These are phyloP conservation scores for Telopea speciosissima DNA, from an alignment of 177 flowering plant genomes.

Conservation along the genomic window DNA sequence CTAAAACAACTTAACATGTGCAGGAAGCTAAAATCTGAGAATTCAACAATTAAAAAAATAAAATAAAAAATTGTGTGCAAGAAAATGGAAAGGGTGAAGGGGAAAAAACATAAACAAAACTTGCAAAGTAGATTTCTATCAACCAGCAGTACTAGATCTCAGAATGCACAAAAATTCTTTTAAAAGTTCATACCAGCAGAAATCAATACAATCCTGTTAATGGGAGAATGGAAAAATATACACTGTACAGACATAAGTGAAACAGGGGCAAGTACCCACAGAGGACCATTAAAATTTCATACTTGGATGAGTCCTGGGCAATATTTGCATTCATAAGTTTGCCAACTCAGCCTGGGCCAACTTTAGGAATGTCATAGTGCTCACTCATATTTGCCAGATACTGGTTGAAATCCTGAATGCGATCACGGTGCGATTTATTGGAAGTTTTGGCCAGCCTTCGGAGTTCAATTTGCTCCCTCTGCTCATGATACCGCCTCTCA, in stretches of 20 bases:
- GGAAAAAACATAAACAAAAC: too few species aligned
- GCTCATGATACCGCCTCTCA: conserved; percentile 81
- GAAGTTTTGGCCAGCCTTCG: conserved; percentile 61
- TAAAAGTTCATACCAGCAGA: too few species aligned
- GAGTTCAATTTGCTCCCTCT: conserved; percentile 56
- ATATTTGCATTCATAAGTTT: not conserved
- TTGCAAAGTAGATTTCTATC: too few species aligned
- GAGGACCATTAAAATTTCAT: not conserved
- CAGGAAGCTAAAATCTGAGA: too few species aligned
- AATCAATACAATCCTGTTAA: too few species aligned
- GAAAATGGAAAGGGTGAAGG: too few species aligned
- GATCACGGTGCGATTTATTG: conserved; percentile 88
- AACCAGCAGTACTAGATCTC: too few species aligned
- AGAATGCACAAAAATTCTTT: too few species aligned
- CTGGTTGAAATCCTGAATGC: conserved; percentile 88
- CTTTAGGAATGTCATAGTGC: conserved; percentile 98
- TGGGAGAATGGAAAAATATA: too few species aligned
- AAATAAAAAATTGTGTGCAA: too few species aligned
- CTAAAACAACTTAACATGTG: too few species aligned
- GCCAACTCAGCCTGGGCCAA: conserved; percentile 73
- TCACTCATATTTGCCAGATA: conserved; percentile 95
- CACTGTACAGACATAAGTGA: not conserved
- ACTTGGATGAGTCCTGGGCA: not conserved
- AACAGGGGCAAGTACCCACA: not conserved
- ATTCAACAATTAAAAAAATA: too few species aligned